Evolutionary conservation across 495 filamentous ascomycete genomes (phyloP), one percentile per base, ranked within the genome.

Genomic region (Talaromyces thailandensis): DNA sequence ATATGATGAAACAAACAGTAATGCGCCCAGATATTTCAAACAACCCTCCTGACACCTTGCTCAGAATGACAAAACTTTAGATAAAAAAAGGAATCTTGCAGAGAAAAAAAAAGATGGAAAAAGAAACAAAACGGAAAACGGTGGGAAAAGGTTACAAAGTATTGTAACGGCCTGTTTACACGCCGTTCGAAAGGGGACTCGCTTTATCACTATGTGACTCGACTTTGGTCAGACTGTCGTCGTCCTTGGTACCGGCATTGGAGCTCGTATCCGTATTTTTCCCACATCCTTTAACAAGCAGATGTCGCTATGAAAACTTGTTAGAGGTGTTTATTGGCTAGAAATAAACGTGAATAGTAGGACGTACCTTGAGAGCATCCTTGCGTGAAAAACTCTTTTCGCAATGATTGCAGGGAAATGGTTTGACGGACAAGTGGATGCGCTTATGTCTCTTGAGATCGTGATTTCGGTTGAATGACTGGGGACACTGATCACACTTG

Each of bases 361-460:
- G 32, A 71, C 81, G 63, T 68, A 98, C 94, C 89, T 98, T 98
- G 14, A 98, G 80, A 21, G 94, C 94, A 79, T 98, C 94, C 72
- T 97, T 98, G 45, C 94, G 79, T 21, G 91, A 96, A 67, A 98
- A 98, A 73, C 91, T 94, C 84, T 98, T 98, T 32, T 96, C 92
- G 69, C 94, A 98, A 67, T 90, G 86, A 11, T 73, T 82, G 69
- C 94, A 98, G 0, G 94, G 93, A 71, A 92, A 98, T 0, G 94
- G 94, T 79, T 98, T 98, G 55, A 98, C 89, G 0, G 92, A 89
- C 55, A 98, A 75, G 73, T 98, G 94, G 61, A 98, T 98, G 61
- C 92, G 79, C 72, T 96, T 96, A 67, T 98, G 94, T 51, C 94
- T 84, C 72, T 98, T 98, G 60, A 98, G 76, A 69, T 98, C 95